Base-by-base conservation (phyloP, 495 filamentous ascomycete species). In the Mytilinidion resinicola region DNA sequence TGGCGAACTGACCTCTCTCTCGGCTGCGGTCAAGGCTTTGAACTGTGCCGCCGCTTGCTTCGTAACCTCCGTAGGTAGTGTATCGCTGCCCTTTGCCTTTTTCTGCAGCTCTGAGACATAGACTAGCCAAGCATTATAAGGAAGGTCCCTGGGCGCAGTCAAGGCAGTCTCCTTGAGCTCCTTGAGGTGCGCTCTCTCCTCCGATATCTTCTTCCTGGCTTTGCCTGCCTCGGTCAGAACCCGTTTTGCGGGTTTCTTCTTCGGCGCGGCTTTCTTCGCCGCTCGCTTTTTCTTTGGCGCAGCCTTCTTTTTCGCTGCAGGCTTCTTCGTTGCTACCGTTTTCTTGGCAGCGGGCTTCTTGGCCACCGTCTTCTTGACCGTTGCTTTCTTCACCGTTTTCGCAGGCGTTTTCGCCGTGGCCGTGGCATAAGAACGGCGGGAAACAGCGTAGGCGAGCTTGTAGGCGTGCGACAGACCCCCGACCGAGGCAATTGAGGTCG, bases 131-230 rank as follows among this genome's bases (percentile, higher is more conserved):
- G 71, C 65, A n/a, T 30, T 59, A 12, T 44, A 14, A 10, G 1
- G 8, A 14, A n/a, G 35, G 9, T 33, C 6, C 34, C n/a, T 35
- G 0, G 70, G 59, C 48, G 61, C 65, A 36, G 61, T 61, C 17
- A 74, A 54, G 10, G 64, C 68, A 36, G 38, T 54, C 39, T 49
- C 56, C 59, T 67, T 63, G 57, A 57, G 53, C 57, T 60, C 60
- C 19, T 37, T 46, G 41, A 63, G 43, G n/a, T 5, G 0, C n/a
- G 7, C 14, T 21, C 57, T 66, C 44, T 48, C 21, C 53, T 59
- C 60, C 37, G 57, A 44, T 55, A 11, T 46, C 53, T 55, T 67
- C 55, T 70, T 67, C 61, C 56, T 67, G 1, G 61, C 46, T 49
- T 49, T 33, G 46, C 46, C 46, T n/a, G 21, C 11, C 39, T 42